Evolutionary conservation across 2,329 filamentous ascomycete genomes (phyloP), one percentile per base, ranked within the genome.

Genomic region (Monilinia aucupariae): DNA sequence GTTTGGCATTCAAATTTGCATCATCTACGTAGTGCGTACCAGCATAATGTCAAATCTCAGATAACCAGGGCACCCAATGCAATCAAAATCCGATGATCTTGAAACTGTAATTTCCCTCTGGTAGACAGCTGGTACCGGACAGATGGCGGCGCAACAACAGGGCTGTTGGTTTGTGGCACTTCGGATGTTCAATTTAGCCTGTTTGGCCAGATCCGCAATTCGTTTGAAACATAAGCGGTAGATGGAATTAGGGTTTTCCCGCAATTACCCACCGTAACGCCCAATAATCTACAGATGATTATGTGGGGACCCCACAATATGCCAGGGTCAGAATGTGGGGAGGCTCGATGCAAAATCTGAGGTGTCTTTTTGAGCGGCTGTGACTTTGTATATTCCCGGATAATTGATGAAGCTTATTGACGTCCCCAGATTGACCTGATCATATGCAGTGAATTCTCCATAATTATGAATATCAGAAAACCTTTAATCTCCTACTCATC

Each of bases 231-330:
- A 20, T 47, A 34, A 25, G 27, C 17, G 27, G 41, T 56, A 69
- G 54, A 67, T 64, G 64, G 64, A 65, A 63, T 41, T 64, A 56
- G 53, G 51, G 53, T 70, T 20, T 67, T 67, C 61, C 64, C 68
- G 68, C 64, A 65, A 64, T 43, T 49, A 49, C 43, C 49, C 61
- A 32, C 27, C 20, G 17, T 25, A n/a, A 52, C 3, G 9, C 45
- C 53, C 50, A 43, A 53, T 53, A 43, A 41, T 27, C n/a, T 54
- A 25, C 30, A 20, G 30, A 37, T 47, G 2, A 47, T 25, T 32
- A 43, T 34, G 50, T 15, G 45, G 61, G 45, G 54, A 62, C 54
- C 52, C 61, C 60, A 56, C 61, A 58, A 59, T 59, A 49, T 56
- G 48, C 47, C 5, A 43, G 27, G 41, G 7, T n/a, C 27, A 50